phyloP scores from a whole-genome alignment of 176 grass and related monocot species.

The Oryza punctata region DNA sequence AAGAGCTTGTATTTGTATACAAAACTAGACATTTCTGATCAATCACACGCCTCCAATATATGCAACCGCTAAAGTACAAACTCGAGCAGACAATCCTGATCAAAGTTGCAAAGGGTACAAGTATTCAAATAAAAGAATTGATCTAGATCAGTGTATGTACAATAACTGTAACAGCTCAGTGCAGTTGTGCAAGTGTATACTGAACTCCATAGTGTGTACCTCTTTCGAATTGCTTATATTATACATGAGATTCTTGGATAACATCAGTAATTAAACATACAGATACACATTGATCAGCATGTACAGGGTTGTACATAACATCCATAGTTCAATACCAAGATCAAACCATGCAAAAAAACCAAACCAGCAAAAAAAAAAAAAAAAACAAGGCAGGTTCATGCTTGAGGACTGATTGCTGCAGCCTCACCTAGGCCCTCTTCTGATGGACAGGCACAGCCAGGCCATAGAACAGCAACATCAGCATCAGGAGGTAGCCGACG shows the following conservation, averaged over 20 bases:
- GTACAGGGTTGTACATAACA: neutral
- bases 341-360: neutral
- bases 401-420: neutral
- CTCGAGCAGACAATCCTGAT: neutral
- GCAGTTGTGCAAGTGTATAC: constrained; percentile 2
- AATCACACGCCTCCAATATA: neutral
- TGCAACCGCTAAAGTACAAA: neutral
- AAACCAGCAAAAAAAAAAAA: neutral
- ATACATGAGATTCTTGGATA: neutral
- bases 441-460: neutral
- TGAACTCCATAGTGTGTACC: neutral
- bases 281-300: neutral
- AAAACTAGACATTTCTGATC: neutral
- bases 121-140: neutral
- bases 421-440: constrained; percentile 29
- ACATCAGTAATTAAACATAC: constrained; percentile 4
- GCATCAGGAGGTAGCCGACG: constrained; percentile 43
- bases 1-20: neutral
- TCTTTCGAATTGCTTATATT: neutral
- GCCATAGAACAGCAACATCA: constrained; percentile 33
- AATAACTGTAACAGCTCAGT: neutral
- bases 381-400: neutral
- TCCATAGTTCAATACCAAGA: neutral
- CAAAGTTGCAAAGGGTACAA: neutral
- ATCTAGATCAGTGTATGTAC: constrained; percentile 30